Base-by-base conservation (phyloP, 306 rosid species). In the Dryas alaskensis region DNA sequence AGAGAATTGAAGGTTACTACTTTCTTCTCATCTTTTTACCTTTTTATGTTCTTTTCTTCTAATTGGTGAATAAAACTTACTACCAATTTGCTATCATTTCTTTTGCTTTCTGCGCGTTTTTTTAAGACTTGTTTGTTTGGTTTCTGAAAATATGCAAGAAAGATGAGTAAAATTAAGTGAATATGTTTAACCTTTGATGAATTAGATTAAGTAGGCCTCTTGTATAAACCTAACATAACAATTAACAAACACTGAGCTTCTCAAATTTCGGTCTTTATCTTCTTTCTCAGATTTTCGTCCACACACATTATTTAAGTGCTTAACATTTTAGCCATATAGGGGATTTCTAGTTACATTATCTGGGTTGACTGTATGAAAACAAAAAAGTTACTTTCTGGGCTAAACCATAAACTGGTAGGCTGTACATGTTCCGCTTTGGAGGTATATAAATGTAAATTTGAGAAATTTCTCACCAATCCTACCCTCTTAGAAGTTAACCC, bases 1-100 rank as follows among this genome's bases (percentile, higher is more conserved):
- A 91, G 83, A 89, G 97, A 81, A 94, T 87, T 84, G 97, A 94
- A 94, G 98, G 98, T 94, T 58, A 62, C 77, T 62, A 37, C 75
- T 75, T 40, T 78, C 64, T 73, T 54, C 57, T 40, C 59, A n/a
- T 67, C 45, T 70, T 67, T 67, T 47, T 19, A 9, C 27, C 59
- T 74, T 70, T 11, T 58, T 16, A 10, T 66, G 55, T 54, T 83
- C 61, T 70, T 61, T 73, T 79, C 74, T 74, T 72, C 54, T 57
- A 9, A 42, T 57, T 73, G 79, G 48, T 43, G 60, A 63, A 77
- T 69, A 49, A 31, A 31, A 10, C 67, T 19, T 6, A 10, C 48
- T 47, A 6, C 31, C 27, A 19, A 17, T 40, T 31, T 25, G 40
- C 37, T 4, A 0, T 55, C 3, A 0, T 63, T 7, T 17, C 11